These are phyloP conservation scores for Hyphopichia homilentoma DNA, from an alignment of 805 yeast species.

Conservation along the genomic window DNA sequence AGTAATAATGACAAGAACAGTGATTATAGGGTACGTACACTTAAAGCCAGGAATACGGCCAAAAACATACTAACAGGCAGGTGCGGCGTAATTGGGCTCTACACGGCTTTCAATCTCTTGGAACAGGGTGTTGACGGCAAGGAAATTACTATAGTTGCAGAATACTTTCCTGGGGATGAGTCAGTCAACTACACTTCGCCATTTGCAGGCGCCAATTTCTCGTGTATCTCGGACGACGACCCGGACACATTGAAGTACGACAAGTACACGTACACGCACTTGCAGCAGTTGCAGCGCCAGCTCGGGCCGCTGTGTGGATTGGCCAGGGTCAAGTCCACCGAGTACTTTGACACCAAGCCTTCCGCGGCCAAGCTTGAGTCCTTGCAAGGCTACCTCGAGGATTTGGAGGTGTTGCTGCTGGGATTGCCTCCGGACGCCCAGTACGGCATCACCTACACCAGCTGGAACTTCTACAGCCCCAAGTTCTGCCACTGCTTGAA, in stretches of 20 bases:
- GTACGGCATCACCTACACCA: conserved; percentile 53
- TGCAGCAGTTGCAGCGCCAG: conserved; percentile 36
- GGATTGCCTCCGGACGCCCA: conserved; percentile 46
- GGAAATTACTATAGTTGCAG: conserved; percentile 57
- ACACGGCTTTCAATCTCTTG: conserved; percentile 52
- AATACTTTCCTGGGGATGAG: conserved; percentile 74
- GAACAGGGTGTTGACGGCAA: conserved; percentile 35
- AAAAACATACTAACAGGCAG: conserved; percentile 8
- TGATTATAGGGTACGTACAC: conserved; percentile 27
- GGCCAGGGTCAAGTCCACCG: conserved; percentile 52
- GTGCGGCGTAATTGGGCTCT: conserved; percentile 69
- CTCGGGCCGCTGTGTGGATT: conserved; percentile 53
- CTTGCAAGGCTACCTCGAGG: conserved; percentile 46
- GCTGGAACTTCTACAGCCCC: conserved; percentile 77
- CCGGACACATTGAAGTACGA: conserved; percentile 43
- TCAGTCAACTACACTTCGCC: conserved; percentile 75
- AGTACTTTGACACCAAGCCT: conserved; percentile 53
- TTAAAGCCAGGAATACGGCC: too few species aligned
- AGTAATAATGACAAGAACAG: conserved; percentile 19
- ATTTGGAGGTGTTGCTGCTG: conserved; percentile 34
- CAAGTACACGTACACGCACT: conserved; percentile 50
- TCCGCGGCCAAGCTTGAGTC: conserved; percentile 44
- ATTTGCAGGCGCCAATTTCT: conserved; percentile 55
- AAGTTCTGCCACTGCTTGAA: conserved; percentile 48
- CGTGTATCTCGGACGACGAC: conserved; percentile 55